Percentiles rank a stretch among this genome's conserved stretches.
These are phyloP conservation scores for Colletotrichum euphorbiae DNA, from an alignment of 2,329 filamentous ascomycete genomes.

Conservation along the genomic window DNA sequence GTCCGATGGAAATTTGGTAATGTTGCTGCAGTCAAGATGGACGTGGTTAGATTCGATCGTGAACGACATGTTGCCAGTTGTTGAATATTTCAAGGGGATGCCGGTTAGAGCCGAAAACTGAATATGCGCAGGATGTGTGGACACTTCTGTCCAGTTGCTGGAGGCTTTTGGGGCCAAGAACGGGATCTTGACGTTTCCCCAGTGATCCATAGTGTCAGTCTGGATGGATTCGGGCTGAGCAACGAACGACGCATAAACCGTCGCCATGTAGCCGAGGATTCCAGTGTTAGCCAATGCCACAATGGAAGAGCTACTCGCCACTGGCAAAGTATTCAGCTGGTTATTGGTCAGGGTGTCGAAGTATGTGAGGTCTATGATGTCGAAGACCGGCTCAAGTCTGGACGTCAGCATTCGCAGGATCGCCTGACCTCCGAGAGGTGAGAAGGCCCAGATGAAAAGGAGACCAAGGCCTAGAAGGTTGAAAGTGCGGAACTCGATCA, in stretches of 20 bases:
- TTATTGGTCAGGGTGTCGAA: not conserved
- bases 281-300: not conserved
- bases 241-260: slow-evolving; percentile 40
- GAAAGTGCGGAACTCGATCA: slow-evolving; percentile 43
- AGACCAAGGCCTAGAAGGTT: slow-evolving; percentile 44
- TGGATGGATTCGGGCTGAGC: slow-evolving; percentile 41
- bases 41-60: slow-evolving; percentile 26
- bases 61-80: slow-evolving; percentile 13
- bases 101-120: slow-evolving; percentile 19
- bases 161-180: slow-evolving; percentile 12
- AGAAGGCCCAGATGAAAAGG: slow-evolving; percentile 46
- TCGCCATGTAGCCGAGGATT: not conserved
- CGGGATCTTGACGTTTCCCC: slow-evolving; percentile 47
- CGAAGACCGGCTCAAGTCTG: not conserved
- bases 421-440: slow-evolving; percentile 47
- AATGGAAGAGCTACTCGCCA: not conserved
- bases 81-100: not conserved
- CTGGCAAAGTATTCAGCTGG: not conserved
- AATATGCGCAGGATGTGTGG: not conserved
- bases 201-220: slow-evolving; percentile 42
- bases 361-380: not conserved
- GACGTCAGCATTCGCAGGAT: slow-evolving; percentile 41
- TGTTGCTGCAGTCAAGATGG: slow-evolving; percentile 17
- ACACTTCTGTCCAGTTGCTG: not conserved
- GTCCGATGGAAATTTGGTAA: not conserved